Evolutionary conservation across 352 stramenopile species (phyloP).

Genomic region (Pythium rishiriense): DNA sequence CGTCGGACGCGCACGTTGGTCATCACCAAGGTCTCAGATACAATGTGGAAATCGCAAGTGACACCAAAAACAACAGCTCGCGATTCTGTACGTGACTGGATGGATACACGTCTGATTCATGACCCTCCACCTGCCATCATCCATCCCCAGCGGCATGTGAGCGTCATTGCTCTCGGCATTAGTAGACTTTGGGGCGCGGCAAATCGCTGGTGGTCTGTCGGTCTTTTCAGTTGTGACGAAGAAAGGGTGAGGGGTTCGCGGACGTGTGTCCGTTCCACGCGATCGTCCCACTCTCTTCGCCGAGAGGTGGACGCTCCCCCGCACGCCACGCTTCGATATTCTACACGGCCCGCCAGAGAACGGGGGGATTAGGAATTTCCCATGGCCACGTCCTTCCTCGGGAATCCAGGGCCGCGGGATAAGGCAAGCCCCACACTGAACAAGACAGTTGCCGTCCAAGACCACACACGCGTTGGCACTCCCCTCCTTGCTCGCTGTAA

Average conservation of each 20-base stretch:
- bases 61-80: not conserved
- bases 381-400: not conserved
- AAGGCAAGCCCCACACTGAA: too few relatives aligned
- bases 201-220: not conserved
- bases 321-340: constrained; percentile 16
- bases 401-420: not conserved
- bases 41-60: not conserved
- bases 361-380: too few relatives aligned
- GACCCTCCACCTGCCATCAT: not conserved
- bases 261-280: not conserved
- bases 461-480: too few relatives aligned
- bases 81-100: constrained; percentile 4
- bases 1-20: not conserved
- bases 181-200: not conserved
- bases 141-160: too few relatives aligned
- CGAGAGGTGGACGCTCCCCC: constrained; percentile 7
- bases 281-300: constrained; percentile 9
- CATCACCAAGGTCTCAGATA: not conserved
- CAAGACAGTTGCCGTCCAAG: too few relatives aligned
- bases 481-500: constrained; percentile 6
- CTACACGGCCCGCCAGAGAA: not conserved
- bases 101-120: constrained; percentile 9
- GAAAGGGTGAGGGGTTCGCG: too few relatives aligned
- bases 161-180: not conserved
- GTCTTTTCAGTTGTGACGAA: not conserved